These are phyloP conservation scores for Lathyrus oleraceus DNA, from an alignment of 306 rosid species.

Conservation along the genomic window DNA sequence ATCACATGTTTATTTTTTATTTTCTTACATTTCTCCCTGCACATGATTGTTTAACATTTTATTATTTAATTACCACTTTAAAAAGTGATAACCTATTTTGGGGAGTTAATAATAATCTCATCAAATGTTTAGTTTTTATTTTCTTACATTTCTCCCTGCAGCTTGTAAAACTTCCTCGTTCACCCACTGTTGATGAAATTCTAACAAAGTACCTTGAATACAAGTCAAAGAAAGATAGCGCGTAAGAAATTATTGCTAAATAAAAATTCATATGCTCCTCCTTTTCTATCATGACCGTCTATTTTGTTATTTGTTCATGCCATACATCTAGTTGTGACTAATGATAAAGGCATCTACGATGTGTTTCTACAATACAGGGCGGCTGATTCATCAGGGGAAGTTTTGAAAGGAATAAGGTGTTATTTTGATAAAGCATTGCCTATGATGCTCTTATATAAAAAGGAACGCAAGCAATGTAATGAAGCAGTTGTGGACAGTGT, in stretches of 20 bases:
- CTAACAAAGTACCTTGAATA: constrained; percentile 80
- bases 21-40: too few species aligned
- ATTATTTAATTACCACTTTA: constrained; percentile 13
- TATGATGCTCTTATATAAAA: constrained; percentile 82
- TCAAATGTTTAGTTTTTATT: constrained; percentile 27
- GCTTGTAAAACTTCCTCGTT: constrained; percentile 95
- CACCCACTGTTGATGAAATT: constrained; percentile 96
- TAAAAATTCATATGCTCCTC: constrained; percentile 18
- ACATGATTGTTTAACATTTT: constrained; percentile 2
- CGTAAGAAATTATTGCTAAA: constrained; percentile 54
- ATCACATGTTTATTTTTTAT: constrained; percentile 28
- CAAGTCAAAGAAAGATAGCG: constrained; percentile 86
- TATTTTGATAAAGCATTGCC: constrained; percentile 96
- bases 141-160: constrained; percentile 45
- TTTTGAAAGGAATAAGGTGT: constrained; percentile 83
- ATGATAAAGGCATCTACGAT: constrained; percentile 29
- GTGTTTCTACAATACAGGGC: constrained; percentile 52
- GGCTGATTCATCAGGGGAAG: constrained; percentile 74
- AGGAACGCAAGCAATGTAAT: constrained; percentile 81
- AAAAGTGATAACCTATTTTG: constrained; percentile 1
- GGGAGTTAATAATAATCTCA: constrained; percentile 6
- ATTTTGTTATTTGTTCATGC: constrained; percentile 18
- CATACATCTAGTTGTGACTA: constrained; percentile 1
- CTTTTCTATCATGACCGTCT: constrained; percentile 30
- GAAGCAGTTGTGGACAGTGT: constrained; percentile 57